Conservation (phyloP, 805 yeast genomes). For the Nakazawaea siamensis region DNA sequence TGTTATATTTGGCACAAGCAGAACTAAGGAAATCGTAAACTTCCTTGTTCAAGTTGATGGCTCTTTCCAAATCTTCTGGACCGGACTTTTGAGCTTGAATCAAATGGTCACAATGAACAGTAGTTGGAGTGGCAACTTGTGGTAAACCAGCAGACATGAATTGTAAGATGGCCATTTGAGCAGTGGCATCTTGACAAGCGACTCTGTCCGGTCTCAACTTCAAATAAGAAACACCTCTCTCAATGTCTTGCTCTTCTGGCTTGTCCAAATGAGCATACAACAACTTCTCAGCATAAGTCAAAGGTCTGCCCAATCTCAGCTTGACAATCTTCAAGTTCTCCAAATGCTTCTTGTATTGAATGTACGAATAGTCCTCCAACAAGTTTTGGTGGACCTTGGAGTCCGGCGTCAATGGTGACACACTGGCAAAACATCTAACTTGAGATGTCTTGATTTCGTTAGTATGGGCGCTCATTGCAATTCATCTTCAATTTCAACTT, state of each 20-base stretch:
- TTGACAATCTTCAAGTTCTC: constrained; percentile 84
- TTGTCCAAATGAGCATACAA: constrained; percentile 86
- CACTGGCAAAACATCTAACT: constrained; percentile 44
- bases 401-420: constrained; percentile 40
- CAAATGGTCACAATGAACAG: constrained; percentile 97
- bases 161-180: constrained; percentile 97
- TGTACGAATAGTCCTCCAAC: constrained; percentile 76
- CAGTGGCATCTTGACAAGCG: constrained; percentile 99
- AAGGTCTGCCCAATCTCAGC: constrained; percentile 61
- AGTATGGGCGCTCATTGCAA: not conserved
- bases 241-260: constrained; percentile 68
- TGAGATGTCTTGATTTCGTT: constrained; percentile 12
- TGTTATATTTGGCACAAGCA: constrained; percentile 91
- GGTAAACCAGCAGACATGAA: constrained; percentile 96
- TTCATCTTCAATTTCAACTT: not conserved
- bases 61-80: constrained; percentile 67
- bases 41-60: constrained; percentile 83
- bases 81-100: constrained; percentile 97
- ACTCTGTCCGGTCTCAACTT: constrained; percentile 96
- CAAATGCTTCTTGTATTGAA: constrained; percentile 84
- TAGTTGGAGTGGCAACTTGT: constrained; percentile 83
- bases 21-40: constrained; percentile 91
- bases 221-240: constrained; percentile 84
- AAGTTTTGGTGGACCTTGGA: constrained; percentile 43
- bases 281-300: constrained; percentile 92